A percentile compares a stretch with the other conserved stretches of the same genome.
Conservation (phyloP, 129 eudicot species). For the Flaveria brownii region DNA sequence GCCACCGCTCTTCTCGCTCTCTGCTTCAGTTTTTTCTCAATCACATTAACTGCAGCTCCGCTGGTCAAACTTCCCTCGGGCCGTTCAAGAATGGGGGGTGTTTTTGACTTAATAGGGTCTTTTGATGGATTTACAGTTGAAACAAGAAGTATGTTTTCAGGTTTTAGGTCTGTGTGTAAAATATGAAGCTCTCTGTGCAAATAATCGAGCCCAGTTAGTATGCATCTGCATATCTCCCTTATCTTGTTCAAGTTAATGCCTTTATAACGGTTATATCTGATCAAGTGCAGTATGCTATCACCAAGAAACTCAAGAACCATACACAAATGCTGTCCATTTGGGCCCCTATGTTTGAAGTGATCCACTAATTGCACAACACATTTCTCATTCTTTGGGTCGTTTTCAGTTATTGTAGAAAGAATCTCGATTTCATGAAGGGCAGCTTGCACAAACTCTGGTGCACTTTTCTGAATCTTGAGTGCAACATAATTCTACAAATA, state of each 20-base stretch:
- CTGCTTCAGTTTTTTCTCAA: conserved; percentile 85
- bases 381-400: conserved; percentile 63
- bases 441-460: conserved; percentile 91
- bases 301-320: conserved; percentile 99
- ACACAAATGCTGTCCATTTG: conserved; percentile 94
- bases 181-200: conserved; percentile 74
- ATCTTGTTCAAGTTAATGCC: conserved; percentile 78
- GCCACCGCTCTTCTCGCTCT: conserved; percentile 96
- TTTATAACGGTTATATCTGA: conserved; percentile 76
- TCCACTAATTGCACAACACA: conserved; percentile 76
- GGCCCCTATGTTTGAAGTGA: conserved; percentile 91
- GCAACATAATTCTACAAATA: conserved; percentile 71
- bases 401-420: conserved; percentile 70
- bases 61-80: conserved; percentile 76
- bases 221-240: conserved; percentile 83
- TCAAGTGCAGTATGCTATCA: conserved; percentile 80
- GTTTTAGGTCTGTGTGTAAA: conserved; percentile 89
- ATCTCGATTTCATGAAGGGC: conserved; percentile 91
- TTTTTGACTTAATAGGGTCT: conserved; percentile 75
- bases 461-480: conserved; percentile 95
- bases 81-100: conserved; percentile 77
- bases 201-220: conserved; percentile 87
- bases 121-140: conserved; percentile 85
- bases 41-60: conserved; percentile 55
- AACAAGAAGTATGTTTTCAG: conserved; percentile 88